phyloP scores from a whole-genome alignment of 768 basidiomycete genomes.

The Thelephora ganbajun region DNA sequence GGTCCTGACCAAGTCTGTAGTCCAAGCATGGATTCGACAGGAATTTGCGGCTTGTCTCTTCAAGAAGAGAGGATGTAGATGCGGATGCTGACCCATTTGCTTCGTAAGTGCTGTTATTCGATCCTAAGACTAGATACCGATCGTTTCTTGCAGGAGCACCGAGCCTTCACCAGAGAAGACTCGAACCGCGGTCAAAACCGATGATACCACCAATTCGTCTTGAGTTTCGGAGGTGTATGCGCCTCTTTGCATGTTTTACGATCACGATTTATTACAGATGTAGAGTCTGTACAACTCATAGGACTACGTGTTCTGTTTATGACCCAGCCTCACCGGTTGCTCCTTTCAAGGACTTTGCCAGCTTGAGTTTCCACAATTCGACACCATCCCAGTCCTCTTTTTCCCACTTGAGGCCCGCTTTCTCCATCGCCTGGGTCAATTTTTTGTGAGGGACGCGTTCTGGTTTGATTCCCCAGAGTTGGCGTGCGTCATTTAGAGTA shows the following conservation, averaged over 20 bases:
- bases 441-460: constrained; percentile 46
- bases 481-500: constrained; percentile 41
- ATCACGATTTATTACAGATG: constrained; percentile 2
- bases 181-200: no score
- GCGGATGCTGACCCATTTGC: constrained; percentile 5
- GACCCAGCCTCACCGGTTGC: background rate
- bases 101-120: constrained; percentile 4
- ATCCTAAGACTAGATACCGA: no score
- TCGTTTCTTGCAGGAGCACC: no score
- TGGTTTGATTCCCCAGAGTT: constrained; percentile 41
- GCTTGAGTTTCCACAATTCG: constrained; percentile 54
- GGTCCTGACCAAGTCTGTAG: constrained; percentile 18
- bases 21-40: constrained; percentile 69
- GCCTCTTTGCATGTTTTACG: background rate
- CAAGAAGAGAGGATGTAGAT: constrained; percentile 39
- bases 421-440: constrained; percentile 45
- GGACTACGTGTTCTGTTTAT: background rate
- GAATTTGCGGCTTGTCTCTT: constrained; percentile 40
- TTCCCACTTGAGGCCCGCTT: constrained; percentile 43
- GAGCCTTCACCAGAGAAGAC: no score
- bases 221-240: background rate
- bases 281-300: background rate
- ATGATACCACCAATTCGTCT: background rate
- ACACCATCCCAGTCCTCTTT: constrained; percentile 68
- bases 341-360: background rate